Evolutionary conservation across 148 eudicot species (phyloP).

Genomic region (Tetragonia tetragonoides): DNA sequence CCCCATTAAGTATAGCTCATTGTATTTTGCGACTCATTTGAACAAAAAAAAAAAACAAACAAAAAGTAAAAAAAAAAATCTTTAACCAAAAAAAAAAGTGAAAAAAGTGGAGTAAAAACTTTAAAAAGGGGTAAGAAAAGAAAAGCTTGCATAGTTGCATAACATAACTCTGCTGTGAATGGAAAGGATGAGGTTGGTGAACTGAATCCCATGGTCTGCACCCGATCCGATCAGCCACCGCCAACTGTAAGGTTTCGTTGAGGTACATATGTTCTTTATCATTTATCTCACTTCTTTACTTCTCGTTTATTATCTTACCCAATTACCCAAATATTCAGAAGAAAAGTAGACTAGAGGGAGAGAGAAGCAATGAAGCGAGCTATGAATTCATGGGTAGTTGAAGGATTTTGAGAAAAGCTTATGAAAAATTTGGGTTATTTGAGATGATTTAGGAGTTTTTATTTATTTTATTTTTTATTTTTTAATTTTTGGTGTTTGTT

Average conservation of each 20-base stretch:
- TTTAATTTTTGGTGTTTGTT: too few species aligned
- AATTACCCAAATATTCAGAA: too few species aligned
- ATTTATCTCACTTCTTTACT: background rate
- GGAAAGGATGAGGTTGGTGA: background rate
- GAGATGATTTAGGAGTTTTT: background rate
- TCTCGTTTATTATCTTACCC: too few species aligned
- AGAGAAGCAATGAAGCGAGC: background rate
- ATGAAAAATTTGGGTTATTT: background rate
- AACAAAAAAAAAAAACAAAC: background rate
- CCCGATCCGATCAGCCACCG: background rate
- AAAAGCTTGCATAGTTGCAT: background rate
- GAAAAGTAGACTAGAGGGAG: too few species aligned
- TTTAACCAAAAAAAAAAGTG: too few species aligned
- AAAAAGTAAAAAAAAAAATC: too few species aligned
- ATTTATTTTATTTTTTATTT: too few species aligned
- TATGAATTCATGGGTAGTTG: background rate
- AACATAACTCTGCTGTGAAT: background rate
- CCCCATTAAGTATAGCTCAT: too few species aligned
- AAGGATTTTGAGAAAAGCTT: background rate
- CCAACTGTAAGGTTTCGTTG: background rate
- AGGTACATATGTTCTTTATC: background rate
- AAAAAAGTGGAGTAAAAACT: background rate
- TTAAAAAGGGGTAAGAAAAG: background rate
- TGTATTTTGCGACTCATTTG: too few species aligned
- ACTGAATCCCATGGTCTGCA: background rate